Conservation (phyloP, 73 alveolate genomes). For the Paramecium primaurelia region DNA sequence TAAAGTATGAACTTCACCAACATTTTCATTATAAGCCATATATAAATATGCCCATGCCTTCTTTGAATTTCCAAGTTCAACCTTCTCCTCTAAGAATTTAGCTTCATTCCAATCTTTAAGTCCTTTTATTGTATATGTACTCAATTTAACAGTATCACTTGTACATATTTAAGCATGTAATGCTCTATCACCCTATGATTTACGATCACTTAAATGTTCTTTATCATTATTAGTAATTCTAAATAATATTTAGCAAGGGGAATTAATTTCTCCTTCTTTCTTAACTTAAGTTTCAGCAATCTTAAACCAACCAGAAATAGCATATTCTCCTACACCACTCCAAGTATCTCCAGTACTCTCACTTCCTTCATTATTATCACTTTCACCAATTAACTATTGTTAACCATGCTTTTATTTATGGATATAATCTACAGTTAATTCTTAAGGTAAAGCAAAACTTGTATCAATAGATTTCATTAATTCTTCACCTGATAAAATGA, state of each 20-base stretch:
- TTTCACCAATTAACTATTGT: constrained; percentile 13
- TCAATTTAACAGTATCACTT: not conserved
- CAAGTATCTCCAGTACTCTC: constrained; percentile 36
- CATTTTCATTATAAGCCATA: constrained; percentile 16
- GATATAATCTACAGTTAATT: constrained; percentile 1
- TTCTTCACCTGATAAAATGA: not conserved
- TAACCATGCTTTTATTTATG: constrained; percentile 23
- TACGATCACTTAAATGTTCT: constrained; percentile 36
- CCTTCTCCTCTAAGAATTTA: constrained; percentile 34
- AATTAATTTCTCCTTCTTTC: not conserved
- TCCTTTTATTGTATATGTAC: constrained; percentile 15
- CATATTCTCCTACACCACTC: constrained; percentile 36
- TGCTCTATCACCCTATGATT: constrained; percentile 47
- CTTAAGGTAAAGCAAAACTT: not conserved
- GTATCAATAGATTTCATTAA: constrained; percentile 4
- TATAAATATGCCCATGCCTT: constrained; percentile 39
- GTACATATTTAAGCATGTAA: constrained; percentile 38
- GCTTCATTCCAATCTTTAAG: constrained; percentile 52
- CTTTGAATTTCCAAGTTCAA: not conserved
- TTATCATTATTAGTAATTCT: constrained; percentile 34
- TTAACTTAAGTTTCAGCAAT: not conserved
- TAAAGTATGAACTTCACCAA: not conserved
- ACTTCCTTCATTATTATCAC: not conserved
- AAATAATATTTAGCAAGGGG: not conserved
- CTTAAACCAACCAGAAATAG: constrained; percentile 46